A percentile compares a stretch with the other conserved stretches of the same genome.
phyloP scores from a whole-genome alignment of 2,329 filamentous ascomycete species.

The Alternaria ventricosa region DNA sequence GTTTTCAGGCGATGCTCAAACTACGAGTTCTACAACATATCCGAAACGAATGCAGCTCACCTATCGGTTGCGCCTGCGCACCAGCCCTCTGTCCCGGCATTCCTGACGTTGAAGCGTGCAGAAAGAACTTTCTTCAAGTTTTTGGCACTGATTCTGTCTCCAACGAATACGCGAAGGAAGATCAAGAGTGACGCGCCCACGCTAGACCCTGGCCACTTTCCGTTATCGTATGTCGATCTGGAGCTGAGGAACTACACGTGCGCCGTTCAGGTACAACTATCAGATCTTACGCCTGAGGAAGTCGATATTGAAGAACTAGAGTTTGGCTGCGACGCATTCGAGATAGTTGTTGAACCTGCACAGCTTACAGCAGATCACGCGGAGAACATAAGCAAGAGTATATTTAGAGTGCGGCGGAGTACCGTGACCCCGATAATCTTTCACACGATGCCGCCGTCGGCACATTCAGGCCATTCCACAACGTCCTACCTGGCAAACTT shows the following conservation, averaged over 20 bases:
- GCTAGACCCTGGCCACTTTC: conserved; percentile 66
- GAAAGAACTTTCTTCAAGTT: conserved; percentile 74
- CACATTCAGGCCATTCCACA: conserved; percentile 28
- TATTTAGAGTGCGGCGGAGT: conserved; percentile 66
- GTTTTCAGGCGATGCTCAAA: conserved; percentile 72
- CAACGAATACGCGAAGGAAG: conserved; percentile 49
- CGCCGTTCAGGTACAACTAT: conserved; percentile 67
- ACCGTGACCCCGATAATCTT: conserved; percentile 60
- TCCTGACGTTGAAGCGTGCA: conserved; percentile 70
- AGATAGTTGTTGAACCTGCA: conserved; percentile 60
- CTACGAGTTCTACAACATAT: conserved; percentile 78
- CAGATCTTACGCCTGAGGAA: conserved; percentile 60
- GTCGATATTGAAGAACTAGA: conserved; percentile 71
- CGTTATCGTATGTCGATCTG: conserved; percentile 65
- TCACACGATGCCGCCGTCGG: conserved; percentile 41
- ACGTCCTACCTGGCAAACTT: conserved; percentile 62
- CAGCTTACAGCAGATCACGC: conserved; percentile 32
- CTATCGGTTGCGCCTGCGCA: conserved; percentile 33
- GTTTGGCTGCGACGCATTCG: conserved; percentile 70
- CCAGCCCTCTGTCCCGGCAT: conserved; percentile 58
- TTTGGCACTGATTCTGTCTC: conserved; percentile 64
- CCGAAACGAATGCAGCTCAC: conserved; percentile 55
- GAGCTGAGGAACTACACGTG: conserved; percentile 71
- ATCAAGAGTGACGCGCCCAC: conserved; percentile 52
- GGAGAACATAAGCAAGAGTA: conserved; percentile 61